A percentile compares a stretch with the other conserved stretches of the same genome.
Conservation (phyloP, 176 grass and related monocot genomes). For the Zoysia japonica region DNA sequence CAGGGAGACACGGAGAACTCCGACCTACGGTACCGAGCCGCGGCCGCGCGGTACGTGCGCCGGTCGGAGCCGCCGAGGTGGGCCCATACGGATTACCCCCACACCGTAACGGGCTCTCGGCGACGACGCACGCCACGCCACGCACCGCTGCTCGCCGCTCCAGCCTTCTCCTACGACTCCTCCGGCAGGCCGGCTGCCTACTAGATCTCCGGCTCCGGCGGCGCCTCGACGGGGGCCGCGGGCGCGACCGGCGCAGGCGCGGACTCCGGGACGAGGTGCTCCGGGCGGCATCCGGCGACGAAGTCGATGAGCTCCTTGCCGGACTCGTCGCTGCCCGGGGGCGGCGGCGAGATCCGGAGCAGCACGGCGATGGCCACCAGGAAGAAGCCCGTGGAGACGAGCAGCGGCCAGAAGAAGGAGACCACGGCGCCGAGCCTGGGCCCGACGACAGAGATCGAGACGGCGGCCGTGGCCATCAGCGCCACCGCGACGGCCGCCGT, state of each 20-base stretch:
- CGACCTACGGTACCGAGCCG: slow-evolving; percentile 15
- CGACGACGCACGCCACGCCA: slow-evolving; percentile 4
- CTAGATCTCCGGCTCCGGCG: slow-evolving; percentile 54
- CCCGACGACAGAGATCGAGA: no score
- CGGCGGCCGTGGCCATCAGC: no score
- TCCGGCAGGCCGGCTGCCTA: not conserved
- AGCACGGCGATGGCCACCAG: no score
- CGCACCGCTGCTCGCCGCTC: not conserved
- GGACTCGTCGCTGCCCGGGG: slow-evolving; percentile 34
- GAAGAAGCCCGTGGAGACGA: no score
- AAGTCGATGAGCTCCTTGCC: slow-evolving; percentile 75
- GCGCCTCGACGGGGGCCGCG: slow-evolving; percentile 26
- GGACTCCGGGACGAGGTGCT: slow-evolving; percentile 27
- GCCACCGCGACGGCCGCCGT: not conserved
- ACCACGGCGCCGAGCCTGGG: no score
- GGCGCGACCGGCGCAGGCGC: not conserved
- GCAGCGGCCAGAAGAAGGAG: no score
- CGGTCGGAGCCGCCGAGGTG: not conserved
- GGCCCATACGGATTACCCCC: slow-evolving; percentile 19
- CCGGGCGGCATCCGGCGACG: slow-evolving; percentile 50
- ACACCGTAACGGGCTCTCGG: not conserved
- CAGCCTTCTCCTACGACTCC: not conserved
- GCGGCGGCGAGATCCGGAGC: no score
- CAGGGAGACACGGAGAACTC: slow-evolving; percentile 26
- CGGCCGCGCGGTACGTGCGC: slow-evolving; percentile 20